These are phyloP conservation scores for Epichloe amarillans DNA, from an alignment of 2,329 filamentous ascomycete genomes.

Conservation along the genomic window DNA sequence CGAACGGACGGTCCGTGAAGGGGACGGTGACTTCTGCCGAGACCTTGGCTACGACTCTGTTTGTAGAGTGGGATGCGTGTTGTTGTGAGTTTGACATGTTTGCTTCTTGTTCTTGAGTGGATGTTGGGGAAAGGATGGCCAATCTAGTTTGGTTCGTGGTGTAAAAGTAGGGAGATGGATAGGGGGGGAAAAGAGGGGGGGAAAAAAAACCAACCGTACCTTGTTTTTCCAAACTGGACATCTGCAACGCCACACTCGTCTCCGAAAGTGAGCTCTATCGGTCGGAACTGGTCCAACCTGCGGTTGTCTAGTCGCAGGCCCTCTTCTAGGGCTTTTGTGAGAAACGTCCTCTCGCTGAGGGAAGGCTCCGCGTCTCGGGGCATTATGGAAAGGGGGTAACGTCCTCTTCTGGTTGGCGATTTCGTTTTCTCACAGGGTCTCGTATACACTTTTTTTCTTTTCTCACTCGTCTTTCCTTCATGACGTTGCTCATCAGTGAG, in stretches of 20 bases:
- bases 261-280: conserved; percentile 67
- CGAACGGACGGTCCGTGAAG: conserved; percentile 78
- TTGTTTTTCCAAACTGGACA: conserved; percentile 79
- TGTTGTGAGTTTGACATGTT: neutral
- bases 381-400: conserved; percentile 41
- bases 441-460: neutral
- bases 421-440: neutral
- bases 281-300: conserved; percentile 64
- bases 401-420: neutral
- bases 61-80: neutral
- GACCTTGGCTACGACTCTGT: conserved; percentile 68
- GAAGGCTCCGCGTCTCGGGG: conserved; percentile 87
- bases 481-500: neutral
- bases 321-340: conserved; percentile 69
- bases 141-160: neutral
- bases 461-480: conserved; percentile 6
- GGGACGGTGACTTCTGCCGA: conserved; percentile 82
- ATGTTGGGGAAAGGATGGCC: neutral
- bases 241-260: conserved; percentile 86
- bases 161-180: neutral
- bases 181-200: neutral
- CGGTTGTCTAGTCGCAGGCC: conserved; percentile 76
- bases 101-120: no score
- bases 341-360: conserved; percentile 75
- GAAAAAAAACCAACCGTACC: conserved; percentile 34